Evolutionary conservation across 192 early-diverging fungal genomes (phyloP).

Genomic region (Linnemannia hyalina): DNA sequence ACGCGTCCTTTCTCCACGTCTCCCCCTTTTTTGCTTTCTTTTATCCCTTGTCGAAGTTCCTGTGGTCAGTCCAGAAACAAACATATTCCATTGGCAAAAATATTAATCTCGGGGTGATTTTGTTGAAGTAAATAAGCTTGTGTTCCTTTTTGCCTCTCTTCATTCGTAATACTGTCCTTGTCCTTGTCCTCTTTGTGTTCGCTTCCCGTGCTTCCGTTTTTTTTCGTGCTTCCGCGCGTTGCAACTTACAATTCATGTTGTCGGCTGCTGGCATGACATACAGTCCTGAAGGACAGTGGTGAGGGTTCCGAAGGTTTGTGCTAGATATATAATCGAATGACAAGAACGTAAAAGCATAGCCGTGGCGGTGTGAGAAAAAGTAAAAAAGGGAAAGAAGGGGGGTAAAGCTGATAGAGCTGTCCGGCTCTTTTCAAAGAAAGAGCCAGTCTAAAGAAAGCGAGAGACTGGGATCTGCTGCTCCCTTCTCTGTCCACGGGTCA

Average conservation of each 20-base stretch:
- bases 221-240: background rate
- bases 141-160: background rate
- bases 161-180: background rate
- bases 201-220: background rate
- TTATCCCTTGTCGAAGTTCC: background rate
- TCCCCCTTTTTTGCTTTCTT: background rate
- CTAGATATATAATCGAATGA: conserved; percentile 48
- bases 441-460: background rate
- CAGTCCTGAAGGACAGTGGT: conserved; percentile 89
- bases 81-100: background rate
- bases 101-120: background rate
- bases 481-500: background rate
- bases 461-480: background rate
- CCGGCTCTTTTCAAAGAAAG: background rate
- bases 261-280: conserved; percentile 87
- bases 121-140: background rate
- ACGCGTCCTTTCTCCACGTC: background rate
- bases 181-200: background rate
- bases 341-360: background rate
- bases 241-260: conserved; percentile 69
- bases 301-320: conserved; percentile 78
- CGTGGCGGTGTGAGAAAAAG: background rate
- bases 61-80: conserved; percentile 5
- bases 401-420: background rate
- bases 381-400: background rate